These are phyloP conservation scores for Xerocomellus dryophilus DNA, from an alignment of 768 basidiomycete genomes.

Conservation along the genomic window DNA sequence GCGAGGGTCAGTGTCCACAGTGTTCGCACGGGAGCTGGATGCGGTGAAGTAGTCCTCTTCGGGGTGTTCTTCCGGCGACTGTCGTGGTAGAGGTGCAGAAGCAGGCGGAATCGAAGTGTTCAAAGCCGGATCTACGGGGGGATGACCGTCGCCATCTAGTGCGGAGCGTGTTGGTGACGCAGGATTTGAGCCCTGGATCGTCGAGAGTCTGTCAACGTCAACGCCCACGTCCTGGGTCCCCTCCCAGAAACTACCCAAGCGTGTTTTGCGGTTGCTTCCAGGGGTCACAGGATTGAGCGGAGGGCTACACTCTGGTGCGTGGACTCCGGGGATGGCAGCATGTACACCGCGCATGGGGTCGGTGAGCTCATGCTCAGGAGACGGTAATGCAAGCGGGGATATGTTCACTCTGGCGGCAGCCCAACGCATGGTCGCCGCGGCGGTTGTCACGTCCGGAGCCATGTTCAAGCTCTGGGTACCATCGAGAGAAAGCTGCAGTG, in stretches of 20 bases:
- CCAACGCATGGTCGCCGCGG: conserved; percentile 81
- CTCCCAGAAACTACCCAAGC: conserved; percentile 73
- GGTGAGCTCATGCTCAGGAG: conserved; percentile 86
- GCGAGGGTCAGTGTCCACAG: conserved; percentile 16
- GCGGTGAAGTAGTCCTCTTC: conserved; percentile 34
- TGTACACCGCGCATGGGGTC: conserved; percentile 84
- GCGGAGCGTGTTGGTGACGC: conserved; percentile 20
- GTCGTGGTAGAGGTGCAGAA: conserved; percentile 21
- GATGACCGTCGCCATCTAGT: conserved; percentile 1
- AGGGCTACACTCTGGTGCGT: conserved; percentile 37
- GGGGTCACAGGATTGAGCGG: conserved; percentile 42
- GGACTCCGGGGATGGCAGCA: conserved; percentile 62
- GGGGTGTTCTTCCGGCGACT: conserved; percentile 22
- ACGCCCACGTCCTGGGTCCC: conserved; percentile 67
- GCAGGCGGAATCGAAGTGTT: conserved; percentile 2
- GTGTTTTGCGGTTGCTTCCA: conserved; percentile 50
- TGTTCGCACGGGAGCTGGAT: conserved; percentile 24
- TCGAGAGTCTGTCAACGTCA: conserved; percentile 21
- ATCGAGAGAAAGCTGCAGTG: conserved; percentile 28
- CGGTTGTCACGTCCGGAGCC: conserved; percentile 55
- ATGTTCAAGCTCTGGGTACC: conserved; percentile 29
- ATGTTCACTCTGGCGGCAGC: conserved; percentile 83
- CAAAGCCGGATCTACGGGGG: conserved; percentile 10
- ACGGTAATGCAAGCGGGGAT: conserved; percentile 82
- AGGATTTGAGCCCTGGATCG: conserved; percentile 25